Conservation (phyloP, 495 filamentous ascomycete genomes). For the Trichoderma parareesei region DNA sequence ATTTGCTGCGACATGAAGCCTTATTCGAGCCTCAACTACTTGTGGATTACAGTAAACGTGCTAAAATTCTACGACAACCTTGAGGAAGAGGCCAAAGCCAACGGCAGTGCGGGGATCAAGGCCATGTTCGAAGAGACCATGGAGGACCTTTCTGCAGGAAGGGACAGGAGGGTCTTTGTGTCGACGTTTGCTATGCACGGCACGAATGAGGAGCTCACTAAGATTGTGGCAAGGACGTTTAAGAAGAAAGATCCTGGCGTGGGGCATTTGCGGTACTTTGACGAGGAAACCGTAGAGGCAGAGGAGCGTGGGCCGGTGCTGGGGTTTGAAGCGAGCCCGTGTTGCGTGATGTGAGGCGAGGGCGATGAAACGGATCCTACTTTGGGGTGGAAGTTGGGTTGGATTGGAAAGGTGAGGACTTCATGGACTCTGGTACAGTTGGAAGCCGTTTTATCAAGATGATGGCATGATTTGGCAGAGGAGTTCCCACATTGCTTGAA, state of each 20-base stretch:
- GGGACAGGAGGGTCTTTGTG: neutral
- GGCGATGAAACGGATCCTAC: neutral
- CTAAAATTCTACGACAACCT: neutral
- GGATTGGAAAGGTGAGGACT: neutral
- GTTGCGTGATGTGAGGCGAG: neutral
- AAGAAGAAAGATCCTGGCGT: neutral
- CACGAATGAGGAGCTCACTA: neutral
- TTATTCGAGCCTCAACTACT: neutral
- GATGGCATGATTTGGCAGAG: too few species aligned
- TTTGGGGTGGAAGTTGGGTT: neutral
- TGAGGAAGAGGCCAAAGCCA: neutral
- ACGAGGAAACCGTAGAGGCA: neutral
- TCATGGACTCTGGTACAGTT: too few species aligned
- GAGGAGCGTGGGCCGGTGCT: neutral
- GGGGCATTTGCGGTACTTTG: neutral
- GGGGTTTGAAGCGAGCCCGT: neutral
- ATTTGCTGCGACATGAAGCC: neutral
- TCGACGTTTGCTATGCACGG: neutral
- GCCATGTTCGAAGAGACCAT: neutral
- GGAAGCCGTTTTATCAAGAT: too few species aligned
- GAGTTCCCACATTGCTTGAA: too few species aligned
- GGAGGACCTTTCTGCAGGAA: neutral
- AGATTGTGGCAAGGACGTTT: neutral
- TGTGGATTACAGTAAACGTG: neutral
- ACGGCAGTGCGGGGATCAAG: neutral